These are phyloP conservation scores for Alliaria petiolata DNA, from an alignment of 345 rosid genomes.

Conservation along the genomic window DNA sequence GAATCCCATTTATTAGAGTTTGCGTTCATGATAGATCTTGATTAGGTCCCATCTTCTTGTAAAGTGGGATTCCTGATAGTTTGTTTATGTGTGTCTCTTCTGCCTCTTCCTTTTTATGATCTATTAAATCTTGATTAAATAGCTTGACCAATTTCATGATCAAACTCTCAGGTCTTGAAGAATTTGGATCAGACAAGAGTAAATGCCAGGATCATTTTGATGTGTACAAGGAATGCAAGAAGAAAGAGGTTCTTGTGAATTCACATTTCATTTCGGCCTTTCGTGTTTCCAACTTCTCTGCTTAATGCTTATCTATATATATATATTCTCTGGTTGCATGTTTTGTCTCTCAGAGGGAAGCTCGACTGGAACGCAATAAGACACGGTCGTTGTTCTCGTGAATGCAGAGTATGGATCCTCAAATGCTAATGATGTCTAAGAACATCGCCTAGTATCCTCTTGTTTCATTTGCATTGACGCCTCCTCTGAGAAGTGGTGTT, in stretches of 20 bases:
- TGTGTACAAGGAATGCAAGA: conserved; percentile 95
- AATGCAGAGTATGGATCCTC: conserved; percentile 17
- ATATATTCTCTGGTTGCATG: neutral
- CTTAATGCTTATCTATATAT: neutral
- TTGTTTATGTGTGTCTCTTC: neutral
- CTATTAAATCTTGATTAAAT: neutral
- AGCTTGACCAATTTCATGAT: neutral
- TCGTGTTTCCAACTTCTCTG: neutral
- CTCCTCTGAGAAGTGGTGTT: neutral
- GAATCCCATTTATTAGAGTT: neutral
- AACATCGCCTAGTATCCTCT: neutral
- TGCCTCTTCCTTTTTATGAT: neutral
- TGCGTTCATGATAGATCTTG: neutral
- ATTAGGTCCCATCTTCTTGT: neutral
- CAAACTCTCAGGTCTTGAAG: conserved; percentile 67
- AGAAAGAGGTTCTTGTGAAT: conserved; percentile 61
- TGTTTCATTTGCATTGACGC: neutral
- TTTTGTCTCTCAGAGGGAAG: conserved; percentile 68
- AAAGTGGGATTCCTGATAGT: neutral
- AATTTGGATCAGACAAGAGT: conserved; percentile 77
- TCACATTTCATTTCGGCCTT: neutral
- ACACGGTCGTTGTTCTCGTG: conserved; percentile 72
- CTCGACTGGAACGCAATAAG: conserved; percentile 84
- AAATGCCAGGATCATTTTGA: conserved; percentile 93
- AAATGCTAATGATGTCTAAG: neutral